These are phyloP conservation scores for Botrytis byssoidea DNA, from an alignment of 2,329 filamentous ascomycete species.

Conservation along the genomic window DNA sequence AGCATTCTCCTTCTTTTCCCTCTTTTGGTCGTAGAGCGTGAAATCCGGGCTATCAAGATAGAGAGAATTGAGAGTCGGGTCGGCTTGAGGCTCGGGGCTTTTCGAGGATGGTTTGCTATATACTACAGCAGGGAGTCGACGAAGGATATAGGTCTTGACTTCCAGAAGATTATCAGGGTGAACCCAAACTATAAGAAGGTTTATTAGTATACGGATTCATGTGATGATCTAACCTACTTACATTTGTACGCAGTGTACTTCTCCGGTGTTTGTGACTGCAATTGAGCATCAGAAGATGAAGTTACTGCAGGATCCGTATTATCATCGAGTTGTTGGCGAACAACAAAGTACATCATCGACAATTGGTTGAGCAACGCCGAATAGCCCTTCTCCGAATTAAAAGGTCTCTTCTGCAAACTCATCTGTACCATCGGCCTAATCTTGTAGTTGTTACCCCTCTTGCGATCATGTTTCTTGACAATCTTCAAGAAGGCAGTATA, in stretches of 20 bases:
- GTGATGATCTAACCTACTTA: constrained; percentile 44
- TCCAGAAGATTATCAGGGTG: constrained; percentile 94
- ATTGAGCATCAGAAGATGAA: constrained; percentile 42
- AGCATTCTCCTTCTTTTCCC: constrained; percentile 71
- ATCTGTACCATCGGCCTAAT: constrained; percentile 91
- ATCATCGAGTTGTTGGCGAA: constrained; percentile 77
- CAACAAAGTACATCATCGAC: constrained; percentile 93
- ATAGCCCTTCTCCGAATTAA: constrained; percentile 90
- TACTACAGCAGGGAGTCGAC: constrained; percentile 84
- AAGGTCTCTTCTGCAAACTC: constrained; percentile 80
- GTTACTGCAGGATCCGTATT: constrained; percentile 43
- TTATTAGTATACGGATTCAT: constrained; percentile 37
- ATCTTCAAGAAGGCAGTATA: constrained; percentile 98
- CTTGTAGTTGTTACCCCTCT: constrained; percentile 80
- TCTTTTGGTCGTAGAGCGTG: constrained; percentile 80
- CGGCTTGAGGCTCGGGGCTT: constrained; percentile 73
- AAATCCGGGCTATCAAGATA: constrained; percentile 93
- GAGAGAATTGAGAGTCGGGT: constrained; percentile 89
- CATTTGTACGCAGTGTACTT: constrained; percentile 85
- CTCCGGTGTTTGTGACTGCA: constrained; percentile 63
- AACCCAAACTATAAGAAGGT: constrained; percentile 69
- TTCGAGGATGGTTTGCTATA: constrained; percentile 88
- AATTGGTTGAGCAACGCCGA: constrained; percentile 85
- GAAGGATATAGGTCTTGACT: constrained; percentile 92
- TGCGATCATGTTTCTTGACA: constrained; percentile 97